Percentiles rank a stretch among this genome's conserved stretches.
Evolutionary conservation across 768 basidiomycete genomes (phyloP).

Genomic region (Agrocybe pediades): DNA sequence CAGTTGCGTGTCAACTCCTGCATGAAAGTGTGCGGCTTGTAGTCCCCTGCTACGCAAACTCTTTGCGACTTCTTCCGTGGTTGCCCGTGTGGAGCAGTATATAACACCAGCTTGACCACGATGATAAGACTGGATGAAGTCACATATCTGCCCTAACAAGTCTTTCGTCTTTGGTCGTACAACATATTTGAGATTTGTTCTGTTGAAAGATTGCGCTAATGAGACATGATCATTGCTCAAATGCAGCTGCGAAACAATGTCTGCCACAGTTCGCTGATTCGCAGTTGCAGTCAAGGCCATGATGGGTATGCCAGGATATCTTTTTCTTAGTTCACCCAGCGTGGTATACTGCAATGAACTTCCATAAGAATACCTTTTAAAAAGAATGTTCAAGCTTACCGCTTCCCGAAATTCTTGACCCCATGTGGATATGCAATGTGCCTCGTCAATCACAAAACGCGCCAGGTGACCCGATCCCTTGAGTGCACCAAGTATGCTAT

Average conservation of each 20-base stretch:
- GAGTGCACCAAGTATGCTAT: slow-evolving; percentile 56
- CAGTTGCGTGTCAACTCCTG: slow-evolving; percentile 65
- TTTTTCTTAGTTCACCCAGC: slow-evolving; percentile 66
- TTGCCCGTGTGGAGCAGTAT: slow-evolving; percentile 72
- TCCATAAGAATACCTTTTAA: not conserved
- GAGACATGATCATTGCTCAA: slow-evolving; percentile 55
- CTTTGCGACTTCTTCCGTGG: slow-evolving; percentile 81
- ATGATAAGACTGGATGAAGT: slow-evolving; percentile 65
- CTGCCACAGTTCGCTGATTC: slow-evolving; percentile 71
- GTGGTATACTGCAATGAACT: slow-evolving; percentile 58
- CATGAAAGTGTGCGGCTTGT: slow-evolving; percentile 83
- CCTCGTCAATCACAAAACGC: slow-evolving; percentile 94
- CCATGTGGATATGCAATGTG: slow-evolving; percentile 94
- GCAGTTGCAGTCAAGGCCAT: slow-evolving; percentile 98
- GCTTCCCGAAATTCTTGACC: slow-evolving; percentile 91
- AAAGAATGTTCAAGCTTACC: slow-evolving; percentile 40
- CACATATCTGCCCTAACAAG: slow-evolving; percentile 61
- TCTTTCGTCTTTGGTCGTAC: slow-evolving; percentile 47
- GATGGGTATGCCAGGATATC: slow-evolving; percentile 82
- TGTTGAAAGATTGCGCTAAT: slow-evolving; percentile 88
- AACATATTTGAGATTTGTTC: slow-evolving; percentile 85
- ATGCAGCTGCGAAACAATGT: slow-evolving; percentile 74
- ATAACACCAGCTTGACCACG: slow-evolving; percentile 74
- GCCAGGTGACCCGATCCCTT: slow-evolving; percentile 63
- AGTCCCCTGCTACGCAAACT: slow-evolving; percentile 62